Conservation (phyloP, 768 basidiomycete genomes). For the Boletus rubescentipes region DNA sequence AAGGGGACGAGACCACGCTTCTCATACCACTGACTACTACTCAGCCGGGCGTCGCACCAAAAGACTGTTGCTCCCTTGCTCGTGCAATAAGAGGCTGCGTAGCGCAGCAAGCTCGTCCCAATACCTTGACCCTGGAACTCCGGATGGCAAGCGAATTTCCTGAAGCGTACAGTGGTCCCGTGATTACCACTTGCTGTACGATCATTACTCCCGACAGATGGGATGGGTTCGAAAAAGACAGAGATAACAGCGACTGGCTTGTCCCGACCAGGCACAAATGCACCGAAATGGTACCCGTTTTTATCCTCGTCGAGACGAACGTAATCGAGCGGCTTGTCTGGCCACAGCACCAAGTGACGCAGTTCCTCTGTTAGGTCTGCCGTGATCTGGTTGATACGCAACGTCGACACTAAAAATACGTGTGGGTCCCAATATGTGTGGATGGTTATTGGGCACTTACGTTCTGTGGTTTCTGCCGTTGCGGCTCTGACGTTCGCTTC, state of each 20-base stretch:
- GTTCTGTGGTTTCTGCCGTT: background rate
- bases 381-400: conserved; percentile 34
- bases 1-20: conserved; percentile 51
- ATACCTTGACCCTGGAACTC: conserved; percentile 53
- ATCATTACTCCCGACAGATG: conserved; percentile 11
- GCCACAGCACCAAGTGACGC: conserved; percentile 60
- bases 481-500: conserved; percentile 1
- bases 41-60: conserved; percentile 60
- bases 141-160: conserved; percentile 60
- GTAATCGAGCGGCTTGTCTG: conserved; percentile 45
- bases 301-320: conserved; percentile 55
- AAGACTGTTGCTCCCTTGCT: conserved; percentile 41
- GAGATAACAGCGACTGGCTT: conserved; percentile 55
- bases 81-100: conserved; percentile 39
- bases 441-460: conserved; percentile 11
- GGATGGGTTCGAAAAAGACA: conserved; percentile 47
- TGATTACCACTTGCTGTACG: background rate
- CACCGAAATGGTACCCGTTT: conserved; percentile 52
- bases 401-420: conserved; percentile 8
- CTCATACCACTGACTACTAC: conserved; percentile 49
- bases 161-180: conserved; percentile 42
- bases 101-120: conserved; percentile 46
- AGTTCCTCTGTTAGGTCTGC: conserved; percentile 47
- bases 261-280: conserved; percentile 41
- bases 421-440: background rate